These are phyloP conservation scores for Collybia mongolica DNA, from an alignment of 768 basidiomycete species.

Conservation along the genomic window DNA sequence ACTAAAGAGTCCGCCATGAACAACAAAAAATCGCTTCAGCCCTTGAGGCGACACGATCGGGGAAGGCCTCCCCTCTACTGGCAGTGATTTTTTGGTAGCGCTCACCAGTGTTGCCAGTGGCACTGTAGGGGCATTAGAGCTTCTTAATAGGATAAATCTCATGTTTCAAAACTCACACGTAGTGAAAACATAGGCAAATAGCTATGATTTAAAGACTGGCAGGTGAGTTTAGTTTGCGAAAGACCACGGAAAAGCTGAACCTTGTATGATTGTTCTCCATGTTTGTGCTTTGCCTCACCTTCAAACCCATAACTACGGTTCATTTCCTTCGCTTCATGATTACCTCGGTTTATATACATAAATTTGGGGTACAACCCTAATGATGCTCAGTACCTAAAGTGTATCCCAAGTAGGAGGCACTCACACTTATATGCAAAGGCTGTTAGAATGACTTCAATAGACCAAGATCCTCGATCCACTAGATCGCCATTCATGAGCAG, in stretches of 20 bases:
- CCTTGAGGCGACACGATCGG: slow-evolving; percentile 84
- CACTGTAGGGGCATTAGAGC: slow-evolving; percentile 43
- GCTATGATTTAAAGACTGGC: slow-evolving; percentile 33
- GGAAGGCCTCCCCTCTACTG: slow-evolving; percentile 29
- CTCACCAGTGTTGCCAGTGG: slow-evolving; percentile 86
- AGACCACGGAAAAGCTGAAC: slow-evolving; percentile 28
- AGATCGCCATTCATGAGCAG: slow-evolving; percentile 94
- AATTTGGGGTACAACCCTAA: slow-evolving; percentile 87
- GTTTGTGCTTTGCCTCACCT: slow-evolving; percentile 95
- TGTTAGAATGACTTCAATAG: slow-evolving; percentile 87
- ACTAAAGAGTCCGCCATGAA: slow-evolving; percentile 96
- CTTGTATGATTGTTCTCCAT: slow-evolving; percentile 94
- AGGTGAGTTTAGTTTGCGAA: slow-evolving; percentile 3
- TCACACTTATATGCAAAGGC: slow-evolving; percentile 95
- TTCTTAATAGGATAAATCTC: background rate
- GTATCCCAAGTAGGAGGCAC: slow-evolving; percentile 17
- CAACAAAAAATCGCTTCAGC: slow-evolving; percentile 86
- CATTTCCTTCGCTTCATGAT: slow-evolving; percentile 98
- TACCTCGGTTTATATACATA: slow-evolving; percentile 94
- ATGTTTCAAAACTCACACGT: slow-evolving; percentile 53
- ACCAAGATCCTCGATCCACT: slow-evolving; percentile 97
- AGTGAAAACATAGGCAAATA: slow-evolving; percentile 94
- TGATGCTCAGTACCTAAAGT: slow-evolving; percentile 5
- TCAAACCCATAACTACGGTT: slow-evolving; percentile 93
- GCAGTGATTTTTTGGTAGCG: slow-evolving; percentile 60